These are phyloP conservation scores for Prillingera fragicola DNA, from an alignment of 1,284 basidiomycete genomes.

Conservation along the genomic window DNA sequence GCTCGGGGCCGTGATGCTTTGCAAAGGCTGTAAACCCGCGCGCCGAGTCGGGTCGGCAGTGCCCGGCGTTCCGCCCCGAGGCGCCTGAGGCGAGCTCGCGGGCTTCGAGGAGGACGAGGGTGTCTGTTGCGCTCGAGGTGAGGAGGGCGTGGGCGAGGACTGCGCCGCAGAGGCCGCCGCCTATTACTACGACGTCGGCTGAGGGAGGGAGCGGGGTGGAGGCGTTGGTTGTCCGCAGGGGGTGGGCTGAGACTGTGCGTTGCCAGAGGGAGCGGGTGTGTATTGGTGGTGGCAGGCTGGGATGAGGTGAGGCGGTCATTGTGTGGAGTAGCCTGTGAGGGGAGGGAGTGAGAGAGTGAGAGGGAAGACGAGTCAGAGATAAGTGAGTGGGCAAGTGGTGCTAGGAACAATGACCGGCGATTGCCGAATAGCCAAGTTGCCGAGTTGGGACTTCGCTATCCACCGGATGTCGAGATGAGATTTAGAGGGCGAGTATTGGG, in stretches of 20 bases:
- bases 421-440: no score
- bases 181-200: constrained; percentile 37
- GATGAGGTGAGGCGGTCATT: background rate
- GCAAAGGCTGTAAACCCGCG: constrained; percentile 36
- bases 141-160: constrained; percentile 29
- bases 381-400: no score
- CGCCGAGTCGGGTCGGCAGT: constrained; percentile 38
- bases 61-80: constrained; percentile 42
- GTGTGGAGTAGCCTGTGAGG: background rate
- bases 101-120: constrained; percentile 41
- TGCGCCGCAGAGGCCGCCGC: constrained; percentile 35
- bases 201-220: constrained; percentile 20
- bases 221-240: constrained; percentile 25
- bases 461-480: no score
- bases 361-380: no score
- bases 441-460: no score
- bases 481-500: no score
- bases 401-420: no score
- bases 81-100: constrained; percentile 44
- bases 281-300: constrained; percentile 21
- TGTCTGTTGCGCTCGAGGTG: no score
- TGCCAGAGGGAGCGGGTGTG: constrained; percentile 39
- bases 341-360: no score
- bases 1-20: constrained; percentile 25
- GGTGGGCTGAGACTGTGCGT: constrained; percentile 26